Evolutionary conservation across 2,329 filamentous ascomycete species (phyloP), one percentile per base, ranked within the genome.

Genomic region (Chalaropsis thielavioides): DNA sequence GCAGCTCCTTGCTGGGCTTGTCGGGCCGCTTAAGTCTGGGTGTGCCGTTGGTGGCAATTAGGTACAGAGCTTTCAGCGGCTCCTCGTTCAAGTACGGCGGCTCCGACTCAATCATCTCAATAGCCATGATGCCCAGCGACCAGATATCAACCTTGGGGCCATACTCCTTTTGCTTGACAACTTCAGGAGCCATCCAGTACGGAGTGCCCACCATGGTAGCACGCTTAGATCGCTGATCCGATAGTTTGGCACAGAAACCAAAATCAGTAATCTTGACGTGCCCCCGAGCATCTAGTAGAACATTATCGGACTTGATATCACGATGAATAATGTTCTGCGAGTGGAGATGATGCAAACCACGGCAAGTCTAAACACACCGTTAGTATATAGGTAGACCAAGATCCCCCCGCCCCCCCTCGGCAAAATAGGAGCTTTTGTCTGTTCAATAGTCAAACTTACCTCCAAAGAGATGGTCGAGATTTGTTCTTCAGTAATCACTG

Each of bases 181-280:
- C 94, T 76, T 99, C 94, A 44, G 94, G 94, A 8, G 94, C 94
- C 94, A 99, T 99, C 94, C 94, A 99, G 81, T 97, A 99, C 17
- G 94, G 94, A 41, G 94, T 99, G 69, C 94, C 94, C 64, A 99
- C 94, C 94, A 99, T 97, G 66, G 94, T 99, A 54, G 92, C 92
- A 75, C 94, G 92, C 81, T 99, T 97, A 71, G 85, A 94, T 77
- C 95, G 95, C 69, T 91, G 87, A 74, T 97, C 94, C 43, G 92
- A 97, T 68, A 99, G 88, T 79, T 97, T 97, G 74, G 94, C 94
- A 74, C 92, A 97, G 82, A 99, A 97, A 70, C 94, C 94, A 73
- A 99, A 99, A 83, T 99, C 94, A 71, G 94, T 96, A 71, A 96
- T 96, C 76, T 99, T 99, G 76, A 99, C 92, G 72, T 96, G 94